A percentile compares a stretch with the other conserved stretches of the same genome.
phyloP scores from a whole-genome alignment of 164 flowering plant species.

The Magnolia changhungtana region DNA sequence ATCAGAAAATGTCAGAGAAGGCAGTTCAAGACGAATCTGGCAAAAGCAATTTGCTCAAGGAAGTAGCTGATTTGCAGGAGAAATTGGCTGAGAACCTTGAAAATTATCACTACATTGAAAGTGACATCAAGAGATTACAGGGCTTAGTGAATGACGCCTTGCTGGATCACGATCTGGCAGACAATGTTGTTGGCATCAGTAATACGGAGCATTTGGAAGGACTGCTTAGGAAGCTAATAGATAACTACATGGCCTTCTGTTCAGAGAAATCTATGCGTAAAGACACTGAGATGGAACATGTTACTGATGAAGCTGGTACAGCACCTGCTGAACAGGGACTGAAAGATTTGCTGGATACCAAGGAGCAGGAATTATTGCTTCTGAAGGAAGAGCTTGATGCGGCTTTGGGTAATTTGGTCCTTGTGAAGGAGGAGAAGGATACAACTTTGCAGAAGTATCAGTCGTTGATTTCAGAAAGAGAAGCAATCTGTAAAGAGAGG shows the following conservation, averaged over 20 bases:
- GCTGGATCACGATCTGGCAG: conserved; percentile 37
- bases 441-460: conserved; percentile 38
- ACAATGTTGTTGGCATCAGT: conserved; percentile 24
- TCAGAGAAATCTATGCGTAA: conserved; percentile 22
- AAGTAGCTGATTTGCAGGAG: conserved; percentile 45
- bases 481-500: conserved; percentile 34
- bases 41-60: conserved; percentile 39
- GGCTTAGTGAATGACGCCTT: conserved; percentile 53
- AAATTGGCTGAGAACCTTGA: conserved; percentile 38
- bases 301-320: conserved; percentile 13
- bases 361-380: conserved; percentile 28
- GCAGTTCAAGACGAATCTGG: conserved; percentile 39
- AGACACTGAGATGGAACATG: conserved; percentile 19
- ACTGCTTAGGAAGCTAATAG: conserved; percentile 56
- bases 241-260: conserved; percentile 30
- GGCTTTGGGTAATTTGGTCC: conserved; percentile 38
- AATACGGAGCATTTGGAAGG: conserved; percentile 44
- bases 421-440: conserved; percentile 62
- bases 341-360: conserved; percentile 17
- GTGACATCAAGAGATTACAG: conserved; percentile 44
- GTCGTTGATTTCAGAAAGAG: conserved; percentile 47
- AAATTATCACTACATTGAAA: conserved; percentile 32
- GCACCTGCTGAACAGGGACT: conserved; percentile 10
- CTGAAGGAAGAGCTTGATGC: conserved; percentile 63
- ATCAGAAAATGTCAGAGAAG: conserved; percentile 38